Conservation (phyloP, 495 filamentous ascomycete species). For the Annulohypoxylon stygium region DNA sequence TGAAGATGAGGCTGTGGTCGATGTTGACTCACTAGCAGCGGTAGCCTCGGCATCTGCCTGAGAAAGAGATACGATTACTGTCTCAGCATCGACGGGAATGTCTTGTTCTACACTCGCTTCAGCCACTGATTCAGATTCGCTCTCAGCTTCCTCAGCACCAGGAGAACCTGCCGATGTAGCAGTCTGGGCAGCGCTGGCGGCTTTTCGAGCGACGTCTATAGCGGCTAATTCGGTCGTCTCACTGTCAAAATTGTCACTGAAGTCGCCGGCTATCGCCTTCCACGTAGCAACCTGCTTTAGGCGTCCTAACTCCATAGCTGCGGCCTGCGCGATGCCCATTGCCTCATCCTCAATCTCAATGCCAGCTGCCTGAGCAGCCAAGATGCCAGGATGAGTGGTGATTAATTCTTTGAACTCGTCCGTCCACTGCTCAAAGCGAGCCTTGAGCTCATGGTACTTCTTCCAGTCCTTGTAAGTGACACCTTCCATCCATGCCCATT, state of each 20-base stretch:
- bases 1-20: background rate
- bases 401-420: conserved; percentile 80
- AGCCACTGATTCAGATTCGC: conserved; percentile 18
- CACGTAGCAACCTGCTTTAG: conserved; percentile 87
- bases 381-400: conserved; percentile 76
- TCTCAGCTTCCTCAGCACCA: conserved; percentile 28
- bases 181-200: conserved; percentile 46
- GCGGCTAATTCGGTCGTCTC: conserved; percentile 59
- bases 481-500: conserved; percentile 97
- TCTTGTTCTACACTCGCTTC: conserved; percentile 36
- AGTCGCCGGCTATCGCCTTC: conserved; percentile 85
- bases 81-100: conserved; percentile 25
- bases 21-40: conserved; percentile 27
- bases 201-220: conserved; percentile 52
- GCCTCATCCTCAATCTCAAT: conserved; percentile 78
- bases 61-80: conserved; percentile 42
- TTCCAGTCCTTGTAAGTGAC: conserved; percentile 97
- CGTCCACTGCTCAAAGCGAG: conserved; percentile 86
- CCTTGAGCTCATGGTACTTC: conserved; percentile 87
- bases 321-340: conserved; percentile 82
- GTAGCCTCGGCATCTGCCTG: conserved; percentile 23
- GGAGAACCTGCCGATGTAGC: conserved; percentile 38
- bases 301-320: conserved; percentile 84
- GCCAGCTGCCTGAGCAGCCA: conserved; percentile 74
- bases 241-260: conserved; percentile 78